Conservation (phyloP, 208 protist species). For the Trypanosoma conorhini region DNA sequence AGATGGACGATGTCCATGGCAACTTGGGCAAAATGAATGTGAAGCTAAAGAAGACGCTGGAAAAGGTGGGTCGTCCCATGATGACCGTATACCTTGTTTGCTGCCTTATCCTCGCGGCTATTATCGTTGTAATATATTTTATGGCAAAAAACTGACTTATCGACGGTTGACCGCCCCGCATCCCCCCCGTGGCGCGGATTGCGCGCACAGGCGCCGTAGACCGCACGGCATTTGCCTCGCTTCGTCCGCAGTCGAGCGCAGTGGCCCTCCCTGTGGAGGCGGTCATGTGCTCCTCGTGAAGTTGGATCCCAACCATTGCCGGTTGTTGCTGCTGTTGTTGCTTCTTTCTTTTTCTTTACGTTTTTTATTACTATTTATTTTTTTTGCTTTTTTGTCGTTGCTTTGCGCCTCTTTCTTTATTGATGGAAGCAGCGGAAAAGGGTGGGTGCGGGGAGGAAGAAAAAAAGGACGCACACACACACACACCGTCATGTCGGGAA, state of each 20-base stretch:
- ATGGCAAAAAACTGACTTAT: slow-evolving; percentile 29
- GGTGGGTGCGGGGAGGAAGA: not conserved
- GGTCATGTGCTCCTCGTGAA: not conserved
- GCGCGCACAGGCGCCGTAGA: not conserved
- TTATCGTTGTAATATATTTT: slow-evolving; percentile 59
- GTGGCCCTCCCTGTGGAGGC: not conserved
- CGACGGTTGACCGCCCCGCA: not conserved
- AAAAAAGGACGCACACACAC: slow-evolving; percentile 11
- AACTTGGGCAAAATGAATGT: slow-evolving; percentile 53
- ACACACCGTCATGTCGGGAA: not conserved
- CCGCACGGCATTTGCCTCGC: not conserved
- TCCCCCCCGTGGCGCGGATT: not conserved
- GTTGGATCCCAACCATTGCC: not conserved
- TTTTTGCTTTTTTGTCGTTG: slow-evolving; percentile 15
- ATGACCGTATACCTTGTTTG: slow-evolving; percentile 51
- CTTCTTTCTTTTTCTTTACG: not conserved
- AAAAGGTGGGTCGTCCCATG: slow-evolving; percentile 55
- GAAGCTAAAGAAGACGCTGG: slow-evolving; percentile 47
- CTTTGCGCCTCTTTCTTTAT: slow-evolving; percentile 11
- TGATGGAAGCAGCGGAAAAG: not conserved
- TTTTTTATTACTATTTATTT: slow-evolving; percentile 5
- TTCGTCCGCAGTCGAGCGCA: not conserved
- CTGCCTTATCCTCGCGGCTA: slow-evolving; percentile 45
- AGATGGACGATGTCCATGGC: slow-evolving; percentile 39
- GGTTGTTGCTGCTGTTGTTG: no score